Base-by-base conservation (phyloP, 1,139 yeast genomes). In the Wickerhamomyces sp. region DNA sequence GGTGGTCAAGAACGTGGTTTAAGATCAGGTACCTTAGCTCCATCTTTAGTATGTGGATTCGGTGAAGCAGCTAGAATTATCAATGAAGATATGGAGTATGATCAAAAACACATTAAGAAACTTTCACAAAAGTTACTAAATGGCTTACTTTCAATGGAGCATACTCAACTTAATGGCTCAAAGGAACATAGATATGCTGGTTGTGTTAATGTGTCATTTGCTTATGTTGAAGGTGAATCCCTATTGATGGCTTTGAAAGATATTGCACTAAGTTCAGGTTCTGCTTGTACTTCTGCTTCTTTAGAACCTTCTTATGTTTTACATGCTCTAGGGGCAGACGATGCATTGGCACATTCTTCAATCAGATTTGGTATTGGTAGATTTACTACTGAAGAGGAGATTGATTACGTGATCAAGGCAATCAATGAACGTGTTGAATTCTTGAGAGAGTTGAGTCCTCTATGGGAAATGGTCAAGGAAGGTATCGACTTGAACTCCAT, bases 1-100 rank as follows among this genome's bases (percentile, higher is more conserved):
- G 99, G 99, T 64, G 99, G 99, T 40, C 99, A 92, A 69, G 99
- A 92, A 68, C 83, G 99, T 68, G 98, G 98, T 46, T 73, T 92
- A 56, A 78, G 99, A 66, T 86, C 96, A 8, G 99, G 99, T 47
- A 92, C 99, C 26, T 74, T 92, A 59, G 92, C 98, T 3, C 95
- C 98, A 16, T 96, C 98, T 24, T 74, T 90, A 55, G 87, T 92
- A 35, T 85, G 90, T 15, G 99, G 98, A 0, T 88, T 92, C 59
- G 99, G 99, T 48, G 97, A 92, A 65, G 98, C 98, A 24, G 95
- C 97, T 35, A 76, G 96, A 59, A 66, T 92, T 45, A 82, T 89
- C 74, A 64, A 63, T 39, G 67, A 72, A 52, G 99, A 94, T 60
- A 75, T 74, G 74, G 79, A 69, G 39, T 82, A 78, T 51, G 99